phyloP scores from a whole-genome alignment of 306 rosid species.

The Mucuna pruriens region DNA sequence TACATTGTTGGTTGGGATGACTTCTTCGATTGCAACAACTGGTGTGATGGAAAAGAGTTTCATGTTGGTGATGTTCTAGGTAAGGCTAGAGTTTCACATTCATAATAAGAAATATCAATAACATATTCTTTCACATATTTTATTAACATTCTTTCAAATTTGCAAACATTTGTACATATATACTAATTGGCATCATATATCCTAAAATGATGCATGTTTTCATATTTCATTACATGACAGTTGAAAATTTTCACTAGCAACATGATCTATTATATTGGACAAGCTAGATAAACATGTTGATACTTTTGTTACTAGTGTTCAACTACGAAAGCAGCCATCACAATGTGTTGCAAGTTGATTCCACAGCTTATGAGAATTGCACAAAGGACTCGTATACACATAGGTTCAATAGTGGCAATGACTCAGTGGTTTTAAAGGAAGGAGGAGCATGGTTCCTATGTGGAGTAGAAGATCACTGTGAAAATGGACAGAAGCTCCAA shows the following conservation, averaged over 20 bases:
- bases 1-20: neutral
- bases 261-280: neutral
- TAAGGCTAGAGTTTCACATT: neutral
- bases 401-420: constrained; percentile 19
- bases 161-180: neutral
- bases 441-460: constrained; percentile 32
- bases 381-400: constrained; percentile 4
- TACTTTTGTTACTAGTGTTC: constrained; percentile 28
- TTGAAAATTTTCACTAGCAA: neutral
- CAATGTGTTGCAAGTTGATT: constrained; percentile 27
- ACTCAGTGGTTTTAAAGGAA: constrained; percentile 3
- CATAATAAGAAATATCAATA: neutral
- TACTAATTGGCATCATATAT: neutral
- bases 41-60: constrained; percentile 6
- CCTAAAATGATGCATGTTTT: neutral
- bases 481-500: constrained; percentile 16
- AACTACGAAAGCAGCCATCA: constrained; percentile 8
- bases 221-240: neutral
- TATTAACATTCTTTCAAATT: neutral
- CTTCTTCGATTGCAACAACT: neutral
- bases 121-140: neutral
- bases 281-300: neutral
- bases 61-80: constrained; percentile 9
- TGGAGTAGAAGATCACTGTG: constrained; percentile 26
- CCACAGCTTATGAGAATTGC: constrained; percentile 25